Evolutionary conservation across 306 rosid genomes (phyloP).

Genomic region (Cicer cuneatum): DNA sequence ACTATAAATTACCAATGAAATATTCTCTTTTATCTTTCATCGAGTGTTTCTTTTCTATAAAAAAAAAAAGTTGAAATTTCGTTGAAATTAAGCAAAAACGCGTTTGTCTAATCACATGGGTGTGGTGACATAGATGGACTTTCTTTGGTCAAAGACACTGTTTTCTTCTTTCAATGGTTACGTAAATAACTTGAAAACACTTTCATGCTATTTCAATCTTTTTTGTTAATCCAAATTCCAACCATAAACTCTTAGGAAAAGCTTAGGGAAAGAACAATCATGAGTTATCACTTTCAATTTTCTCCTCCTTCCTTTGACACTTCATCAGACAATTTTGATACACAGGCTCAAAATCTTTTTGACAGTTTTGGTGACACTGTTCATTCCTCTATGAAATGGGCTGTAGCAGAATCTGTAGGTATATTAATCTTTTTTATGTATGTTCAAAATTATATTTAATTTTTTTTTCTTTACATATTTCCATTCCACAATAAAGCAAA

Average conservation of each 20-base stretch:
- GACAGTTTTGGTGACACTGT: slow-evolving; percentile 18
- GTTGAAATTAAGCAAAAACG: too few relatives aligned
- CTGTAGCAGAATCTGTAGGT: slow-evolving; percentile 28
- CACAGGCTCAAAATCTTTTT: slow-evolving; percentile 4
- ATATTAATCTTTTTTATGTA: background rate
- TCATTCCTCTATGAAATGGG: slow-evolving; percentile 50
- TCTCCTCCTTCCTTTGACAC: slow-evolving; percentile 25
- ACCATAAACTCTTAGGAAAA: slow-evolving; percentile 2
- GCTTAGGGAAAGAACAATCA: slow-evolving; percentile 23
- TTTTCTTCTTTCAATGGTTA: background rate
- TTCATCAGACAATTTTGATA: slow-evolving; percentile 9
- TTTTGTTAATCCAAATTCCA: slow-evolving; percentile 21
- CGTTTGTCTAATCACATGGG: too few relatives aligned
- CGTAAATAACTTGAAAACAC: background rate
- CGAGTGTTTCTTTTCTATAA: too few relatives aligned
- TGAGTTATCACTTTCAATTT: slow-evolving; percentile 22
- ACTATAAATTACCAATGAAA: too few relatives aligned
- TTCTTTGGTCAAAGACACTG: too few relatives aligned
- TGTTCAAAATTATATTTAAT: too few relatives aligned
- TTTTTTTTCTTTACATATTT: background rate
- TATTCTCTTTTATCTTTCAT: too few relatives aligned
- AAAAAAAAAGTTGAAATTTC: too few relatives aligned
- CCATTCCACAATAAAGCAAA: background rate
- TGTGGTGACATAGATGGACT: too few relatives aligned
- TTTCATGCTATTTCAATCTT: slow-evolving; percentile 5